These are phyloP conservation scores for Marsdenia floribunda DNA, from an alignment of 257 asterid genomes.

Conservation along the genomic window DNA sequence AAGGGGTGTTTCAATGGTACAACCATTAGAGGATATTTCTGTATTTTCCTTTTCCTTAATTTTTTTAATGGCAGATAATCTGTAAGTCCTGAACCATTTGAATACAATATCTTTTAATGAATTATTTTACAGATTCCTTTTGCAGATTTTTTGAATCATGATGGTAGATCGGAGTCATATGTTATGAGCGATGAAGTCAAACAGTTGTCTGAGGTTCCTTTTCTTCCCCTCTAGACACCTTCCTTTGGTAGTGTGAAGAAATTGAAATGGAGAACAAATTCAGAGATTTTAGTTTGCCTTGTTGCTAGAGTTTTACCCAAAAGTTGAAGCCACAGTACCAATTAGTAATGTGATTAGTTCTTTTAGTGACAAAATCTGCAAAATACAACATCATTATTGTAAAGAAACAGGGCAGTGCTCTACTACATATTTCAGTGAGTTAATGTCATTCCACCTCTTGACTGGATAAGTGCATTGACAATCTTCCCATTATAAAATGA, in stretches of 20 bases:
- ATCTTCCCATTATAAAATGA: not conserved
- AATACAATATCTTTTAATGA: slow-evolving; percentile 1
- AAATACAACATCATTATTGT: too few species aligned
- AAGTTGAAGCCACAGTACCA: not conserved
- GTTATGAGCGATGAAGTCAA: slow-evolving; percentile 48
- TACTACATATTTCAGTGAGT: not conserved
- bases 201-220: slow-evolving; percentile 27
- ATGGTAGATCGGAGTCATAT: slow-evolving; percentile 49
- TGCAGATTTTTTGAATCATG: slow-evolving; percentile 81
- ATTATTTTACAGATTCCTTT: slow-evolving; percentile 56
- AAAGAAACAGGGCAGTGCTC: not conserved
- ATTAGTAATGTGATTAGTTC: not conserved
- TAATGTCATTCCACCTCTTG: not conserved
- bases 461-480: not conserved
- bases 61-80: not conserved
- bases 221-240: not conserved
- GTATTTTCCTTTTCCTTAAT: not conserved
- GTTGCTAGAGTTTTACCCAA: not conserved
- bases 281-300: not conserved
- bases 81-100: not conserved
- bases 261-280: not conserved
- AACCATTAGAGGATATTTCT: not conserved
- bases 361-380: not conserved
- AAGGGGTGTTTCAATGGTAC: slow-evolving; percentile 64
- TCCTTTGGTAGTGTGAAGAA: not conserved